Evolutionary conservation across 108 stramenopile genomes (phyloP), one percentile per base, ranked within the genome.

Genomic region (Mayamaea pseudoterrestris): DNA sequence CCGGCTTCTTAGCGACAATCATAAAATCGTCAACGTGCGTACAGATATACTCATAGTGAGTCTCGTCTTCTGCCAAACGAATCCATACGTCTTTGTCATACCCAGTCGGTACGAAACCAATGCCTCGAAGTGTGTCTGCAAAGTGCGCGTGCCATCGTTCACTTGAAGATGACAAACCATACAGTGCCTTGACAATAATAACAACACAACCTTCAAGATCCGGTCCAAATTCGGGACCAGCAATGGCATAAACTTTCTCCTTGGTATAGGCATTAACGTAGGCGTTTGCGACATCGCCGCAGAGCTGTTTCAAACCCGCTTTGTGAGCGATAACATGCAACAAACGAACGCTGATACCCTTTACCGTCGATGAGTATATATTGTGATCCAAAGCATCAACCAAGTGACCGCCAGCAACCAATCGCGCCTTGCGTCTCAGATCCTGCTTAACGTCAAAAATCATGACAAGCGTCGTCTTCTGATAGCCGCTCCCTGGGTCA

Each of bases 371-470:
- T 7, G 65, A 65, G 29, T 65, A 58, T 2, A 65, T 44, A 34
- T 42, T 52, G 17, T 52, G 50, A 5, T 36, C 26, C 8, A 63
- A 59, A 2, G 57, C 35, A 0, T 62, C 63, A 0, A 58, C 60
- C 0, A 55, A 18, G 18, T 70, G 57, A 1, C 60, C 67, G 35
- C 35, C 60, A 18, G 43, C 68, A 26, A 69, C 68, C 1, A 58
- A 22, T 21, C 58, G 35, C 1, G 60, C 61, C 52, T 71, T 71
- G 36, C 41, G 53, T 0, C 55, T 20, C 8, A 32, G 30, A 34
- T 66, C 48, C 18, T 72, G 71, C 57, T 72, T 72, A 9, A 58
- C 51, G n/a, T 40, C 66, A 44, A 47, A 73, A 14, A 68, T 50
- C 2, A 59, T 7, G 42, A 67, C 41, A n/a, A 30, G 26, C 2